phyloP scores from a whole-genome alignment of 192 early-diverging fungal genomes.

The Gonapodya sp. region DNA sequence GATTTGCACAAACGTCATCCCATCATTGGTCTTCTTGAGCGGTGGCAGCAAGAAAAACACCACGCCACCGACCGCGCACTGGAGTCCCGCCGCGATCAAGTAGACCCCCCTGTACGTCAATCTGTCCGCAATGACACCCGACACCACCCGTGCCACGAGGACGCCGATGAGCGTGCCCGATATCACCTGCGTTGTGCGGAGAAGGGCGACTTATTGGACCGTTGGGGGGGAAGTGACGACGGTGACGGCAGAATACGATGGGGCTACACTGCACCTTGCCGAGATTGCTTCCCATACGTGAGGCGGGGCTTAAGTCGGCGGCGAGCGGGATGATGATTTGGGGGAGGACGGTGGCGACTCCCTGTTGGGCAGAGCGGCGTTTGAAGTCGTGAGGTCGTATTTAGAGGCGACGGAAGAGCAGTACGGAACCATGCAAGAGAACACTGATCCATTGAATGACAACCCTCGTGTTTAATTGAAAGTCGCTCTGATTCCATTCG shows the following conservation, averaged over 20 bases:
- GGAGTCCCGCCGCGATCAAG: not conserved
- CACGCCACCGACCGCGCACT: not conserved
- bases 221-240: no score
- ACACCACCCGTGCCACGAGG: not conserved
- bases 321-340: conserved; percentile 5
- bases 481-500: no score
- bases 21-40: not conserved
- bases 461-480: no score
- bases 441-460: no score
- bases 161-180: not conserved
- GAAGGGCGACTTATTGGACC: no score
- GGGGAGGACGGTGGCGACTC: not conserved
- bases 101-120: not conserved
- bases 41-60: not conserved
- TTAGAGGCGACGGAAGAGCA: no score
- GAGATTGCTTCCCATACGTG: not conserved
- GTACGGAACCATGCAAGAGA: no score
- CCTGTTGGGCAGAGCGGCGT: no score
- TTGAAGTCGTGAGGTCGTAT: no score
- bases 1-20: not conserved
- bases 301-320: not conserved
- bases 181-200: not conserved
- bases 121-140: not conserved
- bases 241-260: no score
- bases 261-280: not conserved